Evolutionary conservation across 139 green algal genomes (phyloP).

Genomic region (Haematococcus sp.): DNA sequence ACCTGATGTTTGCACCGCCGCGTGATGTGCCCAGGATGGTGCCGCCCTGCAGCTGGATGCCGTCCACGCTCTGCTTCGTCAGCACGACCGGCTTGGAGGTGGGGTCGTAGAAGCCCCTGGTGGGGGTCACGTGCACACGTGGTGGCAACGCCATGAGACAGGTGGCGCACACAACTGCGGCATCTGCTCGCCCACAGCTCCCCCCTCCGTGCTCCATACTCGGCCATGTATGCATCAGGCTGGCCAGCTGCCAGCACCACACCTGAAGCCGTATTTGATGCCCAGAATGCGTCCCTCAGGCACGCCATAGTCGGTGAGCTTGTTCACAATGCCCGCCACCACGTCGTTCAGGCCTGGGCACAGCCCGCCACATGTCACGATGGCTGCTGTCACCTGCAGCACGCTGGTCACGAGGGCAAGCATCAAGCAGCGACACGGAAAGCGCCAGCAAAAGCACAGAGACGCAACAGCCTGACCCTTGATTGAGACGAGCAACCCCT

Average conservation of each 20-base stretch:
- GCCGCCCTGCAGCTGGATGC: slow-evolving; percentile 94
- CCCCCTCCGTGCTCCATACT: no score
- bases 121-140: no score
- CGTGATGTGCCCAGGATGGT: slow-evolving; percentile 95
- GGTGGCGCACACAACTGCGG: no score
- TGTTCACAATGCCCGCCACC: slow-evolving; percentile 83
- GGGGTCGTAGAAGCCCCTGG: slow-evolving; percentile 54
- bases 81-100: slow-evolving; percentile 80
- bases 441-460: no score
- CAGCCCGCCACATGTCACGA: slow-evolving; percentile 97
- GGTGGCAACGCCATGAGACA: no score
- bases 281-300: slow-evolving; percentile 86
- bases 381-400: slow-evolving; percentile 68
- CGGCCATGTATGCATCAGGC: background rate
- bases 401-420: no score
- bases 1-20: slow-evolving; percentile 88
- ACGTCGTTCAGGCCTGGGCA: slow-evolving; percentile 98
- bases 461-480: no score
- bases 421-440: background rate
- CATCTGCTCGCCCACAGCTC: no score
- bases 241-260: background rate
- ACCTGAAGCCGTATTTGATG: slow-evolving; percentile 81
- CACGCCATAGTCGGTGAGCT: slow-evolving; percentile 84
- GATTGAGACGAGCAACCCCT: no score
- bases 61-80: slow-evolving; percentile 78